These are phyloP conservation scores for Trichoderma hamatum DNA, from an alignment of 2,329 filamentous ascomycete species.

Conservation along the genomic window DNA sequence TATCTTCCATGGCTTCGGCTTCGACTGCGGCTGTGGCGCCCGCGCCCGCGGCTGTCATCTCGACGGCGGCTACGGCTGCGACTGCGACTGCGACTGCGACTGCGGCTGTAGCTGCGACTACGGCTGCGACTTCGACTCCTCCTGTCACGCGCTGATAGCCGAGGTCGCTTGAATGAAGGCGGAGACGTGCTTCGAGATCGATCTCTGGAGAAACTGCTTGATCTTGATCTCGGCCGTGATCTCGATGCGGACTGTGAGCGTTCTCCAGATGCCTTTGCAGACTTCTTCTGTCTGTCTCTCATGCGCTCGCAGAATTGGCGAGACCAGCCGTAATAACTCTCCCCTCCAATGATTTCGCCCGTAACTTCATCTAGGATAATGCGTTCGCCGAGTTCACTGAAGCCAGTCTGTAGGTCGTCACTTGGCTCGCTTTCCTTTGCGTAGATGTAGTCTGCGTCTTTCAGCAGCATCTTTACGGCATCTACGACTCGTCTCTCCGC, in stretches of 20 bases:
- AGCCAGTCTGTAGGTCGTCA: conserved; percentile 57
- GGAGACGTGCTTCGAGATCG: conserved; percentile 40
- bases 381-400: conserved; percentile 76
- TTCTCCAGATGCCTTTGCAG: conserved; percentile 35
- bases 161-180: conserved; percentile 38
- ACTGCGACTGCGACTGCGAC: conserved; percentile 28
- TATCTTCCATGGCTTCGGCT: conserved; percentile 12
- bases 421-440: conserved; percentile 52
- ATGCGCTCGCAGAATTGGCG: conserved; percentile 78
- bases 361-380: conserved; percentile 67
- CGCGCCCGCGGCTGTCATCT: conserved; percentile 26
- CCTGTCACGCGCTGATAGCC: conserved; percentile 34
- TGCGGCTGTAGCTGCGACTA: conserved; percentile 29
- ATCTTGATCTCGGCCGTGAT: conserved; percentile 39
- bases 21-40: conserved; percentile 24
- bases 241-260: conserved; percentile 40
- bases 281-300: conserved; percentile 58
- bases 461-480: conserved; percentile 71
- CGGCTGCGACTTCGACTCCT: conserved; percentile 40
- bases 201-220: conserved; percentile 36
- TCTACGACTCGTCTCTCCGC: conserved; percentile 67
- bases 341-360: conserved; percentile 64
- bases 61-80: conserved; percentile 29
- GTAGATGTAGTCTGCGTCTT: conserved; percentile 71
- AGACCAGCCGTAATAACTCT: conserved; percentile 90